Conservation (phyloP, 2,329 filamentous ascomycete genomes). For the Monilinia aucupariae region DNA sequence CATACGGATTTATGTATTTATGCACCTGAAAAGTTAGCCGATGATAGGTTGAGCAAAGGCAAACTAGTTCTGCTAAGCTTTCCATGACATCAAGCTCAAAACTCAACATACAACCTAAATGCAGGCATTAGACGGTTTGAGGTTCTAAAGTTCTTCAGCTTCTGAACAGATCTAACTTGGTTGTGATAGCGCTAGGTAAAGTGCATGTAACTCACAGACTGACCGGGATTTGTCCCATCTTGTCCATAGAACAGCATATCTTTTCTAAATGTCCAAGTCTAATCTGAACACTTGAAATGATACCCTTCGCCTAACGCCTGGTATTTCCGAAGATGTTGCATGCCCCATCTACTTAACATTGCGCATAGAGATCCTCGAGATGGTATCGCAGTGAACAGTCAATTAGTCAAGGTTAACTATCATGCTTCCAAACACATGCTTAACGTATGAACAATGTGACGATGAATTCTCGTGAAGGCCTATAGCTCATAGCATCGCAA, state of each 20-base stretch:
- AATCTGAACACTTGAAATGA: background rate
- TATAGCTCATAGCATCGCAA: background rate
- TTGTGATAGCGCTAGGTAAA: no score
- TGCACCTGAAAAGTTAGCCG: background rate
- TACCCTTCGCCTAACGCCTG: background rate
- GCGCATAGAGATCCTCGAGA: background rate
- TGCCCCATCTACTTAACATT: no score
- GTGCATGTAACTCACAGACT: no score
- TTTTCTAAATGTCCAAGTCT: background rate
- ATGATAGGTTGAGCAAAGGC: background rate
- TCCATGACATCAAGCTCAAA: background rate
- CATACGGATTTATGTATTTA: background rate
- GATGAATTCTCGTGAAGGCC: background rate
- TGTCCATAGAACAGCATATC: no score
- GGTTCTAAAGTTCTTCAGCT: background rate
- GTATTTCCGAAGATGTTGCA: background rate
- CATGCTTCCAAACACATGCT: no score
- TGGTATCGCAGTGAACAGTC: background rate
- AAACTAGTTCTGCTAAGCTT: no score
- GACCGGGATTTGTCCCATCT: no score
- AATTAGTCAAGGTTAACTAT: background rate
- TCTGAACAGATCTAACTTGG: no score
- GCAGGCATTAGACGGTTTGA: background rate
- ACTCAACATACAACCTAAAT: background rate
- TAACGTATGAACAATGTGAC: background rate